Evolutionary conservation across 192 early-diverging fungal genomes (phyloP), one percentile per base, ranked within the genome.

Genomic region (Gonapodya prolifera): DNA sequence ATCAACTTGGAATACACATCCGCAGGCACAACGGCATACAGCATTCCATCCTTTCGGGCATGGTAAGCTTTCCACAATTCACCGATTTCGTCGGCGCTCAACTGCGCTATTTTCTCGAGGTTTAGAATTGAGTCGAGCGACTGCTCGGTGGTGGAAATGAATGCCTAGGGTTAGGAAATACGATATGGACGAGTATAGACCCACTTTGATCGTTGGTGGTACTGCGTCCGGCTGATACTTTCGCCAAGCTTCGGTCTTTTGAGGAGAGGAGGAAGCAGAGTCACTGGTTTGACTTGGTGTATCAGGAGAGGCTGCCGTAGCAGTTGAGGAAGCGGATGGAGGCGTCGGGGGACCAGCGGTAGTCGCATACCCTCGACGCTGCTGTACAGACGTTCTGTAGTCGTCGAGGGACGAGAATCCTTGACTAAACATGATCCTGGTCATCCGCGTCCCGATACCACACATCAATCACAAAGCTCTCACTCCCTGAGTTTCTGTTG

Each of bases 41-140:
- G 71, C 8, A 8, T 30, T 61, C 45, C 45, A 13, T 73, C 71
- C 31, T 73, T 73, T 2, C 32, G 28, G 31, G 71, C 16, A 29
- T 30, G 31, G 71, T 73, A 73, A 18, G 71, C 71, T 18, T 18
- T 73, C 71, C 71, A 73, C 71, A 73, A 32, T 29, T 73, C 31
- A 2, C 32, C 71, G 31, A 73, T 16, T 29, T 18, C 71, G 2
- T 73, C 32, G 13, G 71, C 16, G 18, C 8, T 13, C 8, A 73
- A 29, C 71, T 73, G 71, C 18, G 71, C 16, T 18, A 32, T 13
- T 29, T 73, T 73, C 29, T 73, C 71, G 71, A 73, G 71, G 28
- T 73, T 18, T 8, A 73, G 28, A 32, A 73, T 73, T 8, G 71
- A 73, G 8, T 2, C 2, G 28, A 73, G 71, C 18, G 71, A 29